phyloP scores from a whole-genome alignment of 2,329 filamentous ascomycete genomes.

The Monascus ruber region DNA sequence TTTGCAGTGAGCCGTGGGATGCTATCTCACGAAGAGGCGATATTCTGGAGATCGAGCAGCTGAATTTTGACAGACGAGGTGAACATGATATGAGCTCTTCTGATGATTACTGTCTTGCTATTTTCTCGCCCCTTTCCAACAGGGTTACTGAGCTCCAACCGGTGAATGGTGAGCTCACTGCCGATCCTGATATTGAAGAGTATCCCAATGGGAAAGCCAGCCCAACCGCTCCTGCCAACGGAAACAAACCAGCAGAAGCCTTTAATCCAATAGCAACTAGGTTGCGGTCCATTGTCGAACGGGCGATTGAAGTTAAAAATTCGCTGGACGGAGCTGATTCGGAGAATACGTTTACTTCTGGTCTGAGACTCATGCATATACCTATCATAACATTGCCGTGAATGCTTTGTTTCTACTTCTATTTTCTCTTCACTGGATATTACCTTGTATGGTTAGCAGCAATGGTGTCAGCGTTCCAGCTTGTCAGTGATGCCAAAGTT shows the following conservation, averaged over 20 bases:
- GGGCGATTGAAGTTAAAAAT: slow-evolving; percentile 5
- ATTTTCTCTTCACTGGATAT: neutral
- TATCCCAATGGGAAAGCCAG: neutral
- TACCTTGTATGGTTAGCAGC: neutral
- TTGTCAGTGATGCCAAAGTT: neutral
- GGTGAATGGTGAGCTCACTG: neutral
- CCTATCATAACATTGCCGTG: slow-evolving; percentile 10
- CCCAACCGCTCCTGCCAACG: neutral
- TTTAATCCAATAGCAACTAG: slow-evolving; percentile 4
- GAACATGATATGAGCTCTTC: neutral
- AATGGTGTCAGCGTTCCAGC: neutral
- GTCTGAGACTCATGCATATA: slow-evolving; percentile 6
- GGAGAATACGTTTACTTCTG: neutral
- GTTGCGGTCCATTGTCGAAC: slow-evolving; percentile 5
- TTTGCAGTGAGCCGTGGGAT: slow-evolving; percentile 25
- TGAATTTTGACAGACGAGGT: neutral
- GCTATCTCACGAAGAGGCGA: slow-evolving; percentile 17
- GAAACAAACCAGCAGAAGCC: neutral
- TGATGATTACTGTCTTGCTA: slow-evolving; percentile 7
- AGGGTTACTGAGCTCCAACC: neutral
- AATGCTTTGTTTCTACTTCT: neutral
- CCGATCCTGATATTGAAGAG: slow-evolving; percentile 2
- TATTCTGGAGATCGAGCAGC: slow-evolving; percentile 13
- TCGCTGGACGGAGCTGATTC: neutral
- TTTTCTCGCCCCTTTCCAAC: slow-evolving; percentile 15